Conservation (phyloP, 495 filamentous ascomycete genomes). For the Penicillium turbatum region DNA sequence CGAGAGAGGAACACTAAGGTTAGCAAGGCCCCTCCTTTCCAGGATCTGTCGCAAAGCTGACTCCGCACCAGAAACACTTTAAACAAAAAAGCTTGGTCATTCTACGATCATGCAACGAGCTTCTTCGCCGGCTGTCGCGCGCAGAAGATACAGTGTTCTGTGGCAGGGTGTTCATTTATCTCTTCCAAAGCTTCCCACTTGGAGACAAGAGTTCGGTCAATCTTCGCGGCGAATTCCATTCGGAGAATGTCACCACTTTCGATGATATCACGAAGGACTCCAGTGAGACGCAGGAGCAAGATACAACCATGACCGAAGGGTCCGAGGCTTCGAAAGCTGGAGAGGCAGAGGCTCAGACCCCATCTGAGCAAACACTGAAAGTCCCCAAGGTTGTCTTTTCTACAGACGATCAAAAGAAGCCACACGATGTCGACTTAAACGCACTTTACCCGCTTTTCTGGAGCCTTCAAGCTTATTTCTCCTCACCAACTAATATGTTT, state of each 20-base stretch:
- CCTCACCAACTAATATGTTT: conserved; percentile 80
- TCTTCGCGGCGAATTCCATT: conserved; percentile 90
- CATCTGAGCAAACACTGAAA: conserved; percentile 20
- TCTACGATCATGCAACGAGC: conserved; percentile 88
- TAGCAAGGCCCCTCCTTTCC: conserved; percentile 7
- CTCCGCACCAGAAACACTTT: conserved; percentile 58
- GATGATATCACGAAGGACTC: conserved; percentile 49
- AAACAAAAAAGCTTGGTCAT: conserved; percentile 83
- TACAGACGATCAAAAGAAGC: conserved; percentile 40
- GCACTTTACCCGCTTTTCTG: conserved; percentile 89
- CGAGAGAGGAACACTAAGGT: conserved; percentile 77
- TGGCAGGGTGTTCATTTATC: conserved; percentile 92
- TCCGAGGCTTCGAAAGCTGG: conserved; percentile 32
- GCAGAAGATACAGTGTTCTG: conserved; percentile 97
- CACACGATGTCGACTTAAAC: conserved; percentile 56
- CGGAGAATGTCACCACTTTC: conserved; percentile 88
- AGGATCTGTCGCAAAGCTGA: conserved; percentile 10
- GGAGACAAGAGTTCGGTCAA: conserved; percentile 98
- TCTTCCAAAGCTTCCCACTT: conserved; percentile 94
- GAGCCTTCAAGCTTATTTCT: conserved; percentile 86
- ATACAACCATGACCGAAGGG: conserved; percentile 61
- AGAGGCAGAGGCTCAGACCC: conserved; percentile 12
- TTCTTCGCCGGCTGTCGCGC: conserved; percentile 82
- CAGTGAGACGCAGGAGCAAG: conserved; percentile 38
- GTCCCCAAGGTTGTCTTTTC: conserved; percentile 52